Base-by-base conservation (phyloP, 345 rosid genomes). In the Psidium friedrichsthalianum region DNA sequence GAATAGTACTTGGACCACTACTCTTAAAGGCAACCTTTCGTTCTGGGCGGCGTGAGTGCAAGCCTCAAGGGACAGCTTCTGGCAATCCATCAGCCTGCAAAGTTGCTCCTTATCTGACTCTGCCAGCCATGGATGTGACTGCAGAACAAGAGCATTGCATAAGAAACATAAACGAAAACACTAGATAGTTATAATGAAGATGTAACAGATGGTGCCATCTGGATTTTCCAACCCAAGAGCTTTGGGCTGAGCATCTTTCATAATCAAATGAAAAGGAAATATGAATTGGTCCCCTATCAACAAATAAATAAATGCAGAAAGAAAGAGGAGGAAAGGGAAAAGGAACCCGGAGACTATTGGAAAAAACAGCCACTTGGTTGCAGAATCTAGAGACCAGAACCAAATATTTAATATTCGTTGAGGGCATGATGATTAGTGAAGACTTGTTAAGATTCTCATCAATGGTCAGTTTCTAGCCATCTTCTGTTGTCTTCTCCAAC, bases 1-100 rank as follows among this genome's bases (percentile, higher is more conserved):
- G 95, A 96, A 96, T 85, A 96, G 94, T 86, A 96, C 98, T 92
- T 94, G 99, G 58, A 96, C 97, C 21, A 96, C 91, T 85, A 96
- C 88, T 89, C 99, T 93, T 44, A 96, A 87, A 2, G 99, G 99
- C 47, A 96, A 89, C 86, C 99, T 93, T 90, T 96, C 98, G 20
- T 96, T 96, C 91, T 96, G 99, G 0, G 98, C 98, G 0, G 99
- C 99, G 54, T 96, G 99, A 64, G 99, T 94, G 90, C 99, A 96
- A 25, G 99, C 99, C 90, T 96, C 99, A 88, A 96, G 78, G 42
- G 99, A 96, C 84, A 96, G 96, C 89, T 96, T 96, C 90, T 96
- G 99, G 87, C 99, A 95, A 88, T 95, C 99, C 90, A 96, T 90
- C 85, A 94, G 85, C 89, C 97, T 88, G 91, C 98, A 96, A 22